Conservation (phyloP, 208 protist genomes). For the Trypanosoma congolense region DNA sequence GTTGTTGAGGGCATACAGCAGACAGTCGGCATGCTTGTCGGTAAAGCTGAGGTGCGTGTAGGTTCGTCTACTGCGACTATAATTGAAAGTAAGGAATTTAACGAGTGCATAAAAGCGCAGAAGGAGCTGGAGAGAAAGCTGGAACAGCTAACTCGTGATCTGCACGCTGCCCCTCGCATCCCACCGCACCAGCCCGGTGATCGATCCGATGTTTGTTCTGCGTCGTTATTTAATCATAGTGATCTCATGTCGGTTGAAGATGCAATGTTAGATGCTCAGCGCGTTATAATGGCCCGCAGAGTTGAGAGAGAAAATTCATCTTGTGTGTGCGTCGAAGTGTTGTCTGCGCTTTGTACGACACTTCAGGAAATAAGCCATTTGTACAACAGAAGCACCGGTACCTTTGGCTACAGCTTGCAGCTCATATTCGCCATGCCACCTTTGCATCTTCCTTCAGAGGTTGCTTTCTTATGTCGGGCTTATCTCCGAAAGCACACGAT, state of each 20-base stretch:
- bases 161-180: background rate
- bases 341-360: constrained; percentile 19
- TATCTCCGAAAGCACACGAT: constrained; percentile 21
- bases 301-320: background rate
- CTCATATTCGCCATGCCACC: constrained; percentile 25
- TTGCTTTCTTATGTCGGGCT: constrained; percentile 4
- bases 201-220: background rate
- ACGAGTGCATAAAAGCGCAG: background rate
- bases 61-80: constrained; percentile 12
- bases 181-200: background rate
- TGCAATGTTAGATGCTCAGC: constrained; percentile 16
- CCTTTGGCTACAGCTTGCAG: constrained; percentile 24
- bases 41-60: constrained; percentile 10
- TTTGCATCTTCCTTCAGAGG: constrained; percentile 8
- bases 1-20: constrained; percentile 12
- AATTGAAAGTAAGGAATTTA: constrained; percentile 7
- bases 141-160: background rate
- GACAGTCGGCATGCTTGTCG: constrained; percentile 14
- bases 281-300: constrained; percentile 2
- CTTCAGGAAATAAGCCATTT: constrained; percentile 23
- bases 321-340: constrained; percentile 3
- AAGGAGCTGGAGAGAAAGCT: constrained; percentile 14
- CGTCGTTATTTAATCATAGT: too few species aligned
- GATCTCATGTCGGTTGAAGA: constrained; percentile 19
- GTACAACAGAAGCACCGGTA: constrained; percentile 26